A percentile compares a stretch with the other conserved stretches of the same genome.
Conservation (phyloP, 768 basidiomycete species). For the Omphalotus guepiniiformis region DNA sequence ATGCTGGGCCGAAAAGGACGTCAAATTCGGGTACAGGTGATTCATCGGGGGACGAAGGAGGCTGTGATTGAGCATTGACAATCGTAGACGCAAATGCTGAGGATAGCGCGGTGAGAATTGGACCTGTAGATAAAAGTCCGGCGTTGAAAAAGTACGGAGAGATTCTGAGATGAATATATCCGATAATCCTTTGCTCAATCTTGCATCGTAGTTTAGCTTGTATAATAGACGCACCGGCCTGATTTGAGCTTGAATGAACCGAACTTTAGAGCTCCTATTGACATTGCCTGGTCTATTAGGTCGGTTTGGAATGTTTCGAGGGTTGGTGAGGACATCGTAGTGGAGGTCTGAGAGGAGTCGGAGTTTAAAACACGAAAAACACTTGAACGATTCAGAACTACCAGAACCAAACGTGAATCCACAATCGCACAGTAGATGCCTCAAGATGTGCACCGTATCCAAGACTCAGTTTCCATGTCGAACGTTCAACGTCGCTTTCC, state of each 20-base stretch:
- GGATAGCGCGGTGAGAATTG: conserved; percentile 72
- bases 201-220: neutral
- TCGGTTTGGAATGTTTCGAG: conserved; percentile 54
- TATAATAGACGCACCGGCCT: conserved; percentile 62
- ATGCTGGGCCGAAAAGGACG: conserved; percentile 93
- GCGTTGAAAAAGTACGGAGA: conserved; percentile 99
- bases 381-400: too few species aligned
- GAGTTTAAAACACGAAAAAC: too few species aligned
- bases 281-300: conserved; percentile 66
- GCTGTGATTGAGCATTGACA: conserved; percentile 38
- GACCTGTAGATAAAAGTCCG: conserved; percentile 79
- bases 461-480: too few species aligned
- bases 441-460: too few species aligned
- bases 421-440: too few species aligned
- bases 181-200: neutral
- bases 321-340: too few species aligned
- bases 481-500: too few species aligned
- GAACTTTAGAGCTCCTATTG: conserved; percentile 77
- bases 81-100: conserved; percentile 84
- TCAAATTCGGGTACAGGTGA: conserved; percentile 49
- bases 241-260: conserved; percentile 94
- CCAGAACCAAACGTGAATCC: too few species aligned
- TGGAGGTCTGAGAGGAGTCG: too few species aligned
- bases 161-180: conserved; percentile 35
- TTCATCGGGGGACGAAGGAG: conserved; percentile 14